Percentiles rank a stretch among this genome's conserved stretches.
phyloP scores from a whole-genome alignment of 345 rosid genomes.

The Alliaria petiolata region DNA sequence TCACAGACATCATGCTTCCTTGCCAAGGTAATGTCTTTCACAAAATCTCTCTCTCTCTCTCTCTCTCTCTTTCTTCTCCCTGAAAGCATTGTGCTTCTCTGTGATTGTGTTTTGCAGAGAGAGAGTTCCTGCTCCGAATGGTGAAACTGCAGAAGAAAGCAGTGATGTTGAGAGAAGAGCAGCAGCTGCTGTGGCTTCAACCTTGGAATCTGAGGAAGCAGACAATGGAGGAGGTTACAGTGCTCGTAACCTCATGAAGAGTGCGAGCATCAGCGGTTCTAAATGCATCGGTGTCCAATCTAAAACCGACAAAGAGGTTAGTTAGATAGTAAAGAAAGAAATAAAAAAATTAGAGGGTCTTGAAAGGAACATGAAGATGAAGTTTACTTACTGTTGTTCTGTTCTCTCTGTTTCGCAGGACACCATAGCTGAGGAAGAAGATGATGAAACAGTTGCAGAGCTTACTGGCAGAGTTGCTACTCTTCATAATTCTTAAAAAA shows the following conservation, averaged over 20 bases:
- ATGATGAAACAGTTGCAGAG: slow-evolving; percentile 16
- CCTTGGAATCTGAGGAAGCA: slow-evolving; percentile 46
- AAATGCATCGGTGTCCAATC: slow-evolving; percentile 64
- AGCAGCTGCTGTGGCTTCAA: slow-evolving; percentile 43
- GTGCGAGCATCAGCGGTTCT: slow-evolving; percentile 95
- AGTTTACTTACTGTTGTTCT: slow-evolving; percentile 8
- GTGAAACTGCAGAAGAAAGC: slow-evolving; percentile 36
- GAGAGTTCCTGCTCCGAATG: slow-evolving; percentile 66
- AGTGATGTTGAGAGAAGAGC: slow-evolving; percentile 47
- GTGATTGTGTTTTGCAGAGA: slow-evolving; percentile 45
- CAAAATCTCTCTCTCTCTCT: not conserved
- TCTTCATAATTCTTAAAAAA: slow-evolving; percentile 20
- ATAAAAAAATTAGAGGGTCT: not conserved
- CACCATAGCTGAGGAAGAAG: slow-evolving; percentile 32
- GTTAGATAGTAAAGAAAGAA: not conserved
- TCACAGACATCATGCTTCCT: slow-evolving; percentile 89
- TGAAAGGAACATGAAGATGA: not conserved
- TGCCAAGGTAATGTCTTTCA: slow-evolving; percentile 68
- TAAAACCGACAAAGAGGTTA: slow-evolving; percentile 51
- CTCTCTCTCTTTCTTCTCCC: not conserved
- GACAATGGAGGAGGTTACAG: slow-evolving; percentile 44
- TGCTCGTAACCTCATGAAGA: slow-evolving; percentile 76
- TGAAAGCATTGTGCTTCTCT: slow-evolving; percentile 6
- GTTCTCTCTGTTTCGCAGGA: slow-evolving; percentile 22
- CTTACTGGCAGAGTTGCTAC: slow-evolving; percentile 30